Percentiles rank a stretch among this genome's conserved stretches.
Evolutionary conservation across 495 filamentous ascomycete species (phyloP).

Genomic region (Podospora pseudocomata): DNA sequence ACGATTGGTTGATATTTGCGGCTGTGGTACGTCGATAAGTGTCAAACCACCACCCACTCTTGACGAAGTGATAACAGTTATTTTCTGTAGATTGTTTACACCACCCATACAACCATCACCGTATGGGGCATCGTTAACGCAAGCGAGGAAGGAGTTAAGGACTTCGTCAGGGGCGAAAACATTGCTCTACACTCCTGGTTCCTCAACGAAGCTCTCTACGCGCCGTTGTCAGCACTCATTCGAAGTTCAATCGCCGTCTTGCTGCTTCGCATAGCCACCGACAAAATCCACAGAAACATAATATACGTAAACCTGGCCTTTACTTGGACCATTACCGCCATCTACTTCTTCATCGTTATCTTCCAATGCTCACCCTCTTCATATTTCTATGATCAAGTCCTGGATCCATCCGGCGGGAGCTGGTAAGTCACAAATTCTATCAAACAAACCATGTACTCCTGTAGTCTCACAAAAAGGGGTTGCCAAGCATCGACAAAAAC

Average conservation of each 20-base stretch:
- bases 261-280: conserved; percentile 36
- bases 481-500: conserved; percentile 18
- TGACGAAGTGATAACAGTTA: neutral
- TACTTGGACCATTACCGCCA: conserved; percentile 26
- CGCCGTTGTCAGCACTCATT: conserved; percentile 34
- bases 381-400: conserved; percentile 38
- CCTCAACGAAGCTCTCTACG: conserved; percentile 36
- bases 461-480: neutral
- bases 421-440: conserved; percentile 23
- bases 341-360: conserved; percentile 39
- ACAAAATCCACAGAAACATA: conserved; percentile 30
- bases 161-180: conserved; percentile 12
- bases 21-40: conserved; percentile 23
- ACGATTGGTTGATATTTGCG: conserved; percentile 31
- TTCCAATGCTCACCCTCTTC: conserved; percentile 39
- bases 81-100: conserved; percentile 19
- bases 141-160: neutral
- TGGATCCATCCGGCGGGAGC: conserved; percentile 21
- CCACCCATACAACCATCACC: conserved; percentile 17
- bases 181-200: conserved; percentile 27
- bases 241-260: conserved; percentile 42
- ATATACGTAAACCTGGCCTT: conserved; percentile 32
- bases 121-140: conserved; percentile 21
- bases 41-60: no score
- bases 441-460: neutral